These are phyloP conservation scores for Picochlorum sp. DNA, from an alignment of 139 green algal genomes.

Conservation along the genomic window DNA sequence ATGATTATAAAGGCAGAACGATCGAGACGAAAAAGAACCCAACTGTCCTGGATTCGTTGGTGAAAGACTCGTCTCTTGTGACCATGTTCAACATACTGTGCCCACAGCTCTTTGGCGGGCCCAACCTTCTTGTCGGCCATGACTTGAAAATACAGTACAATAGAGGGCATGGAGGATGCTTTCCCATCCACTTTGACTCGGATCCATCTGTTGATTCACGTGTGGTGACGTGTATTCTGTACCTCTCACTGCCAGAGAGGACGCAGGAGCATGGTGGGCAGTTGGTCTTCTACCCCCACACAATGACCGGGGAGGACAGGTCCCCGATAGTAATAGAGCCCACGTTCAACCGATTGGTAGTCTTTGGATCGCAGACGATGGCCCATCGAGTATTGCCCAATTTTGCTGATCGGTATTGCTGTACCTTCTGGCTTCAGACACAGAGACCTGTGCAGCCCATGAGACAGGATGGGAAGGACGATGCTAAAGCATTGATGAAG, in stretches of 20 bases:
- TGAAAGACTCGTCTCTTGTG: no score
- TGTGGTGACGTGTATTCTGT: constrained; percentile 59
- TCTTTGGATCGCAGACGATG: constrained; percentile 65
- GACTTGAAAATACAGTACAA: constrained; percentile 62
- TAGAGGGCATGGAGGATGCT: constrained; percentile 53
- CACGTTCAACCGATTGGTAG: constrained; percentile 49
- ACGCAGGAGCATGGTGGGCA: constrained; percentile 39
- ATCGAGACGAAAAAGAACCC: no score
- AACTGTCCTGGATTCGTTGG: no score
- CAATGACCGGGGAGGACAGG: constrained; percentile 31
- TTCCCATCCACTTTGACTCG: constrained; percentile 70
- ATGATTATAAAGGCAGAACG: no score
- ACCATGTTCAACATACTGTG: neutral
- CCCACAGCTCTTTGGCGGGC: neutral
- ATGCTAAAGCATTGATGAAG: neutral
- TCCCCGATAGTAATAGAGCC: constrained; percentile 30
- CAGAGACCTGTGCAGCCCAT: neutral
- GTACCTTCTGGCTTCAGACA: constrained; percentile 55
- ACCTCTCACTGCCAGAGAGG: constrained; percentile 55
- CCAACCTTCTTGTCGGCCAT: constrained; percentile 39
- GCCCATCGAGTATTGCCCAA: constrained; percentile 52
- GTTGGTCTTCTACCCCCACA: constrained; percentile 66
- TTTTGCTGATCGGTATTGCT: constrained; percentile 40
- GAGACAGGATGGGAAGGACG: neutral
- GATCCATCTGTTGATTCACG: constrained; percentile 54